Evolutionary conservation across 73 alveolate species (phyloP), one percentile per base, ranked within the genome.

Genomic region (Breviolum minutum): DNA sequence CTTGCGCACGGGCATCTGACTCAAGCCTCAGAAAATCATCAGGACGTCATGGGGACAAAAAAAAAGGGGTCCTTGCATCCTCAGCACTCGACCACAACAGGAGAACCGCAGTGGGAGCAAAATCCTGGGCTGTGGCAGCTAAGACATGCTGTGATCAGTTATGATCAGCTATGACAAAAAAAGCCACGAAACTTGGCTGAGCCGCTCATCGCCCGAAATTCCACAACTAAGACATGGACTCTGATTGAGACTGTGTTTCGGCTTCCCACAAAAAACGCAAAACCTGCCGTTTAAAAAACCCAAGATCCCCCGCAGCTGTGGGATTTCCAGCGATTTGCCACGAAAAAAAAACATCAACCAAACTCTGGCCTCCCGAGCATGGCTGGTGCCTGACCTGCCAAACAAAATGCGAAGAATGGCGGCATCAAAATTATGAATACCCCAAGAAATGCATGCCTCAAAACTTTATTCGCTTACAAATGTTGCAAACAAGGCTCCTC

Each of bases 251-350:
- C 96, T 90, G 87, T 90, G 96, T 74, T 90, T 90, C 60, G 96
- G 96, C 74, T 90, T 90, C 24, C 96, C 96, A 29, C 96, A 90
- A 74, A 90, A 90, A 32, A 90, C 96, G 84, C 96, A 90, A 74
- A 90, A 90, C 96, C 96, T 90, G 74, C 32, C 19, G 40, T 24
- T 8, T n/a, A 6, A n/a, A 32, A 14, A 27, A 81, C 32, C 1
- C 7, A n/a, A 77, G 22, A 77, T 60, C 6, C 3, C 54, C 54
- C 54, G 54, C 54, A 40, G 54, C 54, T 0, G 54, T 0, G 54
- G 62, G 61, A 79, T 27, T 13, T 63, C 32, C 54, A 40, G 54
- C 54, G 54, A 40, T 40, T 40, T 40, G 3, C 54, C 54, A 3
- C 54, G 0, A 3, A 40, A 40, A 40, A 40, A 40, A 40, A 3